Base-by-base conservation (phyloP, 2,329 filamentous ascomycete genomes). In the Ophiocordyceps sinensis region DNA sequence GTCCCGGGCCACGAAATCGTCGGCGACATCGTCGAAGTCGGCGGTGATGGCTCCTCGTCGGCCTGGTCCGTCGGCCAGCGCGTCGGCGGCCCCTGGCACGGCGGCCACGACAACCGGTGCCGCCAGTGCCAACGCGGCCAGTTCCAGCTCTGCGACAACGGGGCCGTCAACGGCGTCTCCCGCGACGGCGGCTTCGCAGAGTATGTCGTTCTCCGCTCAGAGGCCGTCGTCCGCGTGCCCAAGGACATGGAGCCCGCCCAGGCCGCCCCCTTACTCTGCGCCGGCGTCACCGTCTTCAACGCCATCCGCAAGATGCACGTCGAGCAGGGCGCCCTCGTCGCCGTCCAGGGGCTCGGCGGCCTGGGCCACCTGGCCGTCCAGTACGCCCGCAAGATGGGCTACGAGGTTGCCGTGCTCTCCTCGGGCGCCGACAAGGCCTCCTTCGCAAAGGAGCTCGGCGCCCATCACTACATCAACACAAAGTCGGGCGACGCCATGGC, bases 281-380 rank as follows among this genome's bases (percentile, higher is more conserved):
- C 76, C 1, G 77, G 77, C 14, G 70, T 79, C n/a, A 80, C 75
- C 11, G 73, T 75, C 10, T 78, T 76, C 58, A 77, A 77, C 55
- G 59, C 63, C 15, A 69, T 77, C 40, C 68, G 73, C 46, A 73
- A 73, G 56, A 63, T 71, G 47, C 53, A 63, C 21, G 60, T 77
- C 36, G 62, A 67, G 49, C 66, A 70, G 42, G 73, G 73, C 10
- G 64, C 59, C n/a, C 45, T 69, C 0, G 68, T 77, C 1, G 74
- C 72, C 19, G 53, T 78, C 19, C 77, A 88, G 46, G 85, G 82
- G 13, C 66, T 89, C 3, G 78, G 86, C 39, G 85, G 84, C 2
- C 68, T 88, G 0, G 84, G 84, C 2, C 84, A 89, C 57, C 58
- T 89, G 28, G 84, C 82, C 0, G 77, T 88, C 28, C 82, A 87